phyloP scores from a whole-genome alignment of 768 basidiomycete species.

The Rhodotorula graminis region DNA sequence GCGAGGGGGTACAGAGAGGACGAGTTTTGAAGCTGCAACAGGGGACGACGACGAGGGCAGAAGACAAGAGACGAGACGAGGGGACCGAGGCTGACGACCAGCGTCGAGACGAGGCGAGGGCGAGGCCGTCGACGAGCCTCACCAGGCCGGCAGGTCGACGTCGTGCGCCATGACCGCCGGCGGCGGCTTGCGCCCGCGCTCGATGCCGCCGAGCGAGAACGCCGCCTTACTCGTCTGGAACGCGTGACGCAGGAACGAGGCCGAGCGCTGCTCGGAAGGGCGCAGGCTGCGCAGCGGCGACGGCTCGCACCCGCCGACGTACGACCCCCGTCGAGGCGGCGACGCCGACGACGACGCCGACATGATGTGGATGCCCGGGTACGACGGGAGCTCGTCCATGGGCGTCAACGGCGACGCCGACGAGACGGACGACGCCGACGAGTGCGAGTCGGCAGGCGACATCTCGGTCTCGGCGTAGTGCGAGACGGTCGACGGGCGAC shows the following conservation, averaged over 20 bases:
- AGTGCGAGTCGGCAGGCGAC: conserved; percentile 24
- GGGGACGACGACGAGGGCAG: background rate
- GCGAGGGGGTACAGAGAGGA: too few species aligned
- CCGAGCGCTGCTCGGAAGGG: background rate
- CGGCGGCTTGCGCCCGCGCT: background rate
- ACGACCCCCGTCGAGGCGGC: conserved; percentile 4
- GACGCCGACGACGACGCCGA: conserved; percentile 1
- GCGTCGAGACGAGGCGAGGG: background rate
- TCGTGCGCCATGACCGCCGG: background rate
- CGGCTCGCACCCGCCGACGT: background rate
- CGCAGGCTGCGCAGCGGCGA: conserved; percentile 9
- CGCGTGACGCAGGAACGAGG: conserved; percentile 21
- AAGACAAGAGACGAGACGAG: background rate
- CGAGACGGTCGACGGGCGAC: background rate
- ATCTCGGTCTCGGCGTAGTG: conserved; percentile 12
- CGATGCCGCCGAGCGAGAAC: conserved; percentile 13
- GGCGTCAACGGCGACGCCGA: conserved; percentile 23
- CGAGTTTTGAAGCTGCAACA: background rate
- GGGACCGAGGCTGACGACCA: too few species aligned
- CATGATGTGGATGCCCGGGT: conserved; percentile 19
- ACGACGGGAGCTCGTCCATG: conserved; percentile 18
- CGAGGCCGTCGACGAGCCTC: background rate
- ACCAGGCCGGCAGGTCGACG: background rate
- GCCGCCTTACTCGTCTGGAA: conserved; percentile 19
- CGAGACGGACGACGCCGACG: conserved; percentile 16